Base-by-base conservation (phyloP, 106 monocot genomes). In the Gastrodia elata region DNA sequence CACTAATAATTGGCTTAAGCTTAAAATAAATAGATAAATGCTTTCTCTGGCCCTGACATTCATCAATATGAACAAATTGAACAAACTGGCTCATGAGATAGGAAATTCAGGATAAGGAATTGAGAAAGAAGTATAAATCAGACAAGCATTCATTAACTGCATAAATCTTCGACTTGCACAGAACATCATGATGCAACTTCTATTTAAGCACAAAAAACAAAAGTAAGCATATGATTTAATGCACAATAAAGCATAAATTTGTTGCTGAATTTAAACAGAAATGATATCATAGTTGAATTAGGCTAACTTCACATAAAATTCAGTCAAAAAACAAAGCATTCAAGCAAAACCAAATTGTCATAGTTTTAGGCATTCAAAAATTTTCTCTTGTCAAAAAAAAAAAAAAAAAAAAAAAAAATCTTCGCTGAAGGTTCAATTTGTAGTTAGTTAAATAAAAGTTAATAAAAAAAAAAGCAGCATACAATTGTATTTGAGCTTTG, bases 381-480 rank as follows among this genome's bases (percentile, higher is more conserved):
- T 52, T 52, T 4, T n/a, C 18, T 18, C n/a, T n/a, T 52, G 18
- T 22, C 52, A n/a, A n/a, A n/a, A n/a, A n/a, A n/a, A n/a, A n/a
- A n/a, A n/a, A n/a, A n/a, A 22, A 52, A 5, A 52, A 67, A 67
- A n/a, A n/a, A n/a, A n/a, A n/a, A n/a, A n/a, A 67, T 67, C 37
- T 37, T 35, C 5, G 30, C 30, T 32, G 13, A 13, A 61, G n/a
- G 13, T 61, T 61, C 13, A 61, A 32, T 15, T 38, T 36, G 5
- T 18, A 34, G 56, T 35, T 38, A 16, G 4, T 24, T 20, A 59
- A 16, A 38, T 27, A 68, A n/a, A n/a, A n/a, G n/a, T n/a, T n/a
- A 48, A 26, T 16, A n/a, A n/a, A n/a, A n/a, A 10, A 11, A 33
- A 58, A 41, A 9, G 28, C 71, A 38, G 20, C 56, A 72, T 98